Conservation (phyloP, 805 yeast genomes). For the Candida ipomoeae region DNA sequence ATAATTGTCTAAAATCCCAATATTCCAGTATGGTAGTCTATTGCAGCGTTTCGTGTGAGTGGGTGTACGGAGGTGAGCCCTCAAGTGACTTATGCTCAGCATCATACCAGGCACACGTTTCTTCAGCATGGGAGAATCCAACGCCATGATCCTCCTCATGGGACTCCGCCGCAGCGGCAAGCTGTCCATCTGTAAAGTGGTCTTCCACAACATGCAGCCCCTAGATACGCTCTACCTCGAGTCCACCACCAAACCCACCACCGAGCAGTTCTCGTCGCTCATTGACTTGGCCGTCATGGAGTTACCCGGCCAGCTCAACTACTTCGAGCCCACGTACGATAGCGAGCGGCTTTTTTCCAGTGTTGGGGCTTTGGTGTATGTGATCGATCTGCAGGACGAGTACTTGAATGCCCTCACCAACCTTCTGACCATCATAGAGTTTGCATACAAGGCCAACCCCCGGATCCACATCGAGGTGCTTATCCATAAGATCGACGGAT, state of each 20-base stretch:
- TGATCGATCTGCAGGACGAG: constrained; percentile 94
- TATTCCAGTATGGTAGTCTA: no score
- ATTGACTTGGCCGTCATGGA: constrained; percentile 89
- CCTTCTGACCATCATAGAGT: constrained; percentile 80
- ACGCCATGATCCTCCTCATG: constrained; percentile 83
- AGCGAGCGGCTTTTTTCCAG: constrained; percentile 70
- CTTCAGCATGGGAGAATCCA: constrained; percentile 25
- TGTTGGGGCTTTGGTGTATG: constrained; percentile 89
- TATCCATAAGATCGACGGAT: constrained; percentile 93
- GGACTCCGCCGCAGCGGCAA: constrained; percentile 90
- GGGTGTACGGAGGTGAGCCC: no score
- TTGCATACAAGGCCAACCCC: constrained; percentile 82
- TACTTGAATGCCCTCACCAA: constrained; percentile 88
- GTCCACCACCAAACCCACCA: constrained; percentile 82
- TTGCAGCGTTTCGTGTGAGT: no score
- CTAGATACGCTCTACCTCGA: constrained; percentile 87
- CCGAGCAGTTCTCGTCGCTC: constrained; percentile 77
- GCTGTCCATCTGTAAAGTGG: constrained; percentile 92
- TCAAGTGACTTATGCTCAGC: no score
- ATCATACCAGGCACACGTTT: no score
- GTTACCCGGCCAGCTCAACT: constrained; percentile 88
- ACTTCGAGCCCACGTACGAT: constrained; percentile 82
- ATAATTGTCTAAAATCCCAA: no score
- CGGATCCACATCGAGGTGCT: constrained; percentile 84
- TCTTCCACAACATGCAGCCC: constrained; percentile 95